Evolutionary conservation across 352 stramenopile genomes (phyloP).

Genomic region (Phytophthora pseudosyringae): DNA sequence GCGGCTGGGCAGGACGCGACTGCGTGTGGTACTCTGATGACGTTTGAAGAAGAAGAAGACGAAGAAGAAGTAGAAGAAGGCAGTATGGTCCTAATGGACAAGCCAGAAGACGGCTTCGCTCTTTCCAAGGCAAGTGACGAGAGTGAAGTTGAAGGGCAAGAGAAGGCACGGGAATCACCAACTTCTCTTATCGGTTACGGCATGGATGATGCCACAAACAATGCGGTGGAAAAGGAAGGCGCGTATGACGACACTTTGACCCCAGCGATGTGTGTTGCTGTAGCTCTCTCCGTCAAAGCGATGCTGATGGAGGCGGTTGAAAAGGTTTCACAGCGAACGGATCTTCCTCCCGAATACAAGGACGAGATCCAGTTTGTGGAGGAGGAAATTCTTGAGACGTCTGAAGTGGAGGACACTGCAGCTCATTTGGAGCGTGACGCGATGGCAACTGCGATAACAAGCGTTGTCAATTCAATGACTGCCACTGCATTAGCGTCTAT

Average conservation of each 20-base stretch:
- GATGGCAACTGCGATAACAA: slow-evolving; percentile 25
- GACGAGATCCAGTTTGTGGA: slow-evolving; percentile 18
- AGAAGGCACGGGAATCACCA: neutral
- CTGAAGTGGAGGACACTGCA: neutral
- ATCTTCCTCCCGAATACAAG: slow-evolving; percentile 9
- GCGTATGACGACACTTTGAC: slow-evolving; percentile 8
- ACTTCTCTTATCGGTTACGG: neutral
- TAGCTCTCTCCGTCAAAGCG: slow-evolving; percentile 34
- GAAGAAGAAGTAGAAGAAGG: neutral
- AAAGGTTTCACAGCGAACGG: slow-evolving; percentile 13
- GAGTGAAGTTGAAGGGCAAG: neutral
- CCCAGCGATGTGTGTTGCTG: slow-evolving; percentile 34
- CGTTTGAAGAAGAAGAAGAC: neutral
- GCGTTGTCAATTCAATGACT: slow-evolving; percentile 32
- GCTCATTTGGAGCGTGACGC: slow-evolving; percentile 3
- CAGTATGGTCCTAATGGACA: neutral
- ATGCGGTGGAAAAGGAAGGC: neutral
- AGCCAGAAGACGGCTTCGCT: neutral
- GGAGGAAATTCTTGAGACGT: slow-evolving; percentile 19
- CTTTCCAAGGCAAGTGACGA: neutral
- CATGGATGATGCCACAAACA: neutral
- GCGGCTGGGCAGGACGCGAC: slow-evolving; percentile 10
- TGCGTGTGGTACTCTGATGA: neutral
- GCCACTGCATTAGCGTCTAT: slow-evolving; percentile 27
- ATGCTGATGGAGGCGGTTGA: slow-evolving; percentile 33